phyloP scores from a whole-genome alignment of 2,329 filamentous ascomycete genomes.

The Amauroascus niger region DNA sequence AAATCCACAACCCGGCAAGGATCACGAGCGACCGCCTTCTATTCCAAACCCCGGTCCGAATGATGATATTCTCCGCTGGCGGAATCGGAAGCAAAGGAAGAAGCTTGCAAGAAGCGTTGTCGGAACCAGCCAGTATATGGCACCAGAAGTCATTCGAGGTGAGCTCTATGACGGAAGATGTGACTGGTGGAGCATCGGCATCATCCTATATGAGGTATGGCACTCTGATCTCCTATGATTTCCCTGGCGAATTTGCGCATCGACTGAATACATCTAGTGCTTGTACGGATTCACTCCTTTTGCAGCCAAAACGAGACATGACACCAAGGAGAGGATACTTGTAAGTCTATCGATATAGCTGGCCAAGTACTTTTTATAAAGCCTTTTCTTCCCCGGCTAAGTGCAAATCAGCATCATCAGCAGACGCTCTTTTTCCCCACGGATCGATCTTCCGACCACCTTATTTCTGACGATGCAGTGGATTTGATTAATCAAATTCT shows the following conservation, averaged over 20 bases:
- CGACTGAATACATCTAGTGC: constrained; percentile 44
- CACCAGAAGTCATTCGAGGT: constrained; percentile 79
- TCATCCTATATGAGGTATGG: constrained; percentile 73
- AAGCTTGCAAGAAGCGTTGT: constrained; percentile 75
- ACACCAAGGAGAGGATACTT: constrained; percentile 78
- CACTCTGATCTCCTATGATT: not conserved
- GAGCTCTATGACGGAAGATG: constrained; percentile 82
- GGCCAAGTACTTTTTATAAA: not conserved
- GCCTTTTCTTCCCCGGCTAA: constrained; percentile 2
- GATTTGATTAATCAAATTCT: constrained; percentile 66
- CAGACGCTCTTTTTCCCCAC: constrained; percentile 61
- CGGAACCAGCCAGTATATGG: constrained; percentile 97
- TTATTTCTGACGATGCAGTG: constrained; percentile 61
- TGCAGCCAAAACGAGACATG: constrained; percentile 65
- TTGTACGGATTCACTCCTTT: constrained; percentile 89
- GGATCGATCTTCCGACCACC: constrained; percentile 42
- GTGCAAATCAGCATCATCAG: constrained; percentile 52
- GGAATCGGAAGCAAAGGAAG: constrained; percentile 58
- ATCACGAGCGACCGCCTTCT: constrained; percentile 20
- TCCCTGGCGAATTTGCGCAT: not conserved
- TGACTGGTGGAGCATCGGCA: constrained; percentile 93
- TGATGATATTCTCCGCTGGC: constrained; percentile 57
- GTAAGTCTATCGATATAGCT: constrained; percentile 41
- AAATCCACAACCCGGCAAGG: not conserved
- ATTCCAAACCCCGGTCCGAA: constrained; percentile 27